phyloP scores from a whole-genome alignment of 768 basidiomycete genomes.

The Podaxis pistillaris region DNA sequence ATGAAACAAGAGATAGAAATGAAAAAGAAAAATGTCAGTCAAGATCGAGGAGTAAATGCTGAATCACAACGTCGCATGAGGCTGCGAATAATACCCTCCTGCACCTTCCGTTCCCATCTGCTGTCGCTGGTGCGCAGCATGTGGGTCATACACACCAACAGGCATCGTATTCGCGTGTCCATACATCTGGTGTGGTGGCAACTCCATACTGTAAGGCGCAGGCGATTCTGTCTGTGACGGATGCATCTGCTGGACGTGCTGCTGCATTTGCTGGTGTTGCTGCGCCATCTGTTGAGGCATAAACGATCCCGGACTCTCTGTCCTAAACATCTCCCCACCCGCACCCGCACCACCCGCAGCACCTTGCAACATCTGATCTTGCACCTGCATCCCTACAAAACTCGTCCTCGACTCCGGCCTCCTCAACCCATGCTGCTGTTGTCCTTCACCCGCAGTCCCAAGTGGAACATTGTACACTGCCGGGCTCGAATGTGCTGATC shows the following conservation, averaged over 20 bases:
- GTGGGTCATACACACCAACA: constrained; percentile 16
- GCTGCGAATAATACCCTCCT: constrained; percentile 25
- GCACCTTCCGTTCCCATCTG: constrained; percentile 7
- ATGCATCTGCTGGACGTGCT: constrained; percentile 29
- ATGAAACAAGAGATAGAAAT: neutral
- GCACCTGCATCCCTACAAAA: constrained; percentile 33
- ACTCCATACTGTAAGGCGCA: constrained; percentile 33
- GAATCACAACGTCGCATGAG: constrained; percentile 25
- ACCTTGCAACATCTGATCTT: constrained; percentile 33
- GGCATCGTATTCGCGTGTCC: constrained; percentile 24
- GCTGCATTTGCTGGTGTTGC: neutral
- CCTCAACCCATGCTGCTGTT: constrained; percentile 36
- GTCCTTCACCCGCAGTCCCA: constrained; percentile 23
- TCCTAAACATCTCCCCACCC: constrained; percentile 25
- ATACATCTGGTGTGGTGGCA: constrained; percentile 25
- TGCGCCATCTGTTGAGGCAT: constrained; percentile 7
- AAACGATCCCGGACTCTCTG: constrained; percentile 19
- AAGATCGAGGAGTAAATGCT: neutral
- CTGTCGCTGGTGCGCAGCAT: constrained; percentile 17
- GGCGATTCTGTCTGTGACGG: constrained; percentile 40
- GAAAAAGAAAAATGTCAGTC: neutral
- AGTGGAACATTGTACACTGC: constrained; percentile 39
- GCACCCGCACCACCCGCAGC: neutral
- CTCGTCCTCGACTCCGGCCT: constrained; percentile 35
- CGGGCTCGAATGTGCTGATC: constrained; percentile 47